Evolutionary conservation across 441 rosid genomes (phyloP), one percentile per base, ranked within the genome.

Genomic region (Hura crepitans): DNA sequence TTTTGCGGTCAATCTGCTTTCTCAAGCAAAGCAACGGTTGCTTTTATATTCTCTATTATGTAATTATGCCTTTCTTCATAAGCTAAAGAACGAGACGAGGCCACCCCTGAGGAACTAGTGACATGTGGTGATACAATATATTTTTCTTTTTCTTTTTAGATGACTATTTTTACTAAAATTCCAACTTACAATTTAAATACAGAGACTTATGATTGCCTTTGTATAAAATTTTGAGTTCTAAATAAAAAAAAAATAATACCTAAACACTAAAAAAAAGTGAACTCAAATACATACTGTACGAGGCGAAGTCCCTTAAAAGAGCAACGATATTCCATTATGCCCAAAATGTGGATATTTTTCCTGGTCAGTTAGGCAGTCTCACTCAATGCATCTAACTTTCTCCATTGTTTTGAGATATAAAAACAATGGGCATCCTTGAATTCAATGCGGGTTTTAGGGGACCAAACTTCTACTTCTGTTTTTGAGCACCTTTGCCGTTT

Each of bases 351-450:
- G 23, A 30, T 17, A 25, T 43, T 23, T 25, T 27, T 3, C 10
- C 6, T 27, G 55, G 17, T 63, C 37, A 45, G 61, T 35, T 67
- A 25, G 23, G 35, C 14, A 33, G 74, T 65, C 68, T 46, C 59
- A 45, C 46, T 46, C 43, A 23, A 55, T 56, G 28, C 58, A 75
- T 50, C 50, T 17, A 8, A 35, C 65, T 27, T 6, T 13, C 49
- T 25, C 17, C 18, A 17, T 61, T 23, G 72, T 20, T 4, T 54
- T 31, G 22, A 39, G 49, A 15, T 15, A 15, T 58, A 18, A 20
- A 57, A 57, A 58, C 72, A 31, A 58, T 46, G 65, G 56, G 65
- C 20, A 54, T 35, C 67, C 25, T 46, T 33, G 55, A 45, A 35
- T 33, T 33, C 9, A 14, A 30, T 17, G 20, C 25, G 2, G 18